Evolutionary conservation across 2,329 filamentous ascomycete genomes (phyloP).

Genomic region (Taxawa tesnikishii): DNA sequence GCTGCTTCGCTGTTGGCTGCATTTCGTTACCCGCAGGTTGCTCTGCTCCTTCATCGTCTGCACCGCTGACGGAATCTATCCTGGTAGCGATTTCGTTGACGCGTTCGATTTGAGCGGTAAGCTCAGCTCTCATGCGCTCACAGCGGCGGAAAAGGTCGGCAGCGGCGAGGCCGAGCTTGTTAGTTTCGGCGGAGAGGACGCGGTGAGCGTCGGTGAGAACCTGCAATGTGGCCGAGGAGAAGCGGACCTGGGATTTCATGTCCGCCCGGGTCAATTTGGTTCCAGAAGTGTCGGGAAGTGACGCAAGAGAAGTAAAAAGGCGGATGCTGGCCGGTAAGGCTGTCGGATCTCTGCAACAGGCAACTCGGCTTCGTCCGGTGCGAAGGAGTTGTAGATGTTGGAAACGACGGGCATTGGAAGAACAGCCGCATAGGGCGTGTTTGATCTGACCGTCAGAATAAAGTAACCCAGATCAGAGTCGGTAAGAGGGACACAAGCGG

Average conservation of each 20-base stretch:
- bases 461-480: constrained; percentile 47
- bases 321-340: constrained; percentile 50
- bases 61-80: constrained; percentile 54
- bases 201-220: constrained; percentile 64
- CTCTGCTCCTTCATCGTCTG: constrained; percentile 34
- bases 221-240: constrained; percentile 58
- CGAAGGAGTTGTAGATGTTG: constrained; percentile 9
- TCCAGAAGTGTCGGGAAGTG: constrained; percentile 36
- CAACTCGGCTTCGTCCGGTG: constrained; percentile 7
- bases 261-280: constrained; percentile 47
- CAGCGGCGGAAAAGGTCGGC: constrained; percentile 63
- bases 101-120: constrained; percentile 54
- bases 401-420: constrained; percentile 33
- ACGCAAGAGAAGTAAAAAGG: constrained; percentile 47
- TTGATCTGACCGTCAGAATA: constrained; percentile 37
- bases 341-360: constrained; percentile 50
- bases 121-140: constrained; percentile 53
- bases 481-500: constrained; percentile 33
- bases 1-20: constrained; percentile 24
- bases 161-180: constrained; percentile 54
- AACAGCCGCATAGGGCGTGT: constrained; percentile 36
- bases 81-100: constrained; percentile 53
- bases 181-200: constrained; percentile 56
- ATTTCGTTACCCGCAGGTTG: constrained; percentile 5
- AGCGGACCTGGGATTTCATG: constrained; percentile 54